Evolutionary conservation across 768 basidiomycete genomes (phyloP).

Genomic region (Boletus rufocinnamomeus): DNA sequence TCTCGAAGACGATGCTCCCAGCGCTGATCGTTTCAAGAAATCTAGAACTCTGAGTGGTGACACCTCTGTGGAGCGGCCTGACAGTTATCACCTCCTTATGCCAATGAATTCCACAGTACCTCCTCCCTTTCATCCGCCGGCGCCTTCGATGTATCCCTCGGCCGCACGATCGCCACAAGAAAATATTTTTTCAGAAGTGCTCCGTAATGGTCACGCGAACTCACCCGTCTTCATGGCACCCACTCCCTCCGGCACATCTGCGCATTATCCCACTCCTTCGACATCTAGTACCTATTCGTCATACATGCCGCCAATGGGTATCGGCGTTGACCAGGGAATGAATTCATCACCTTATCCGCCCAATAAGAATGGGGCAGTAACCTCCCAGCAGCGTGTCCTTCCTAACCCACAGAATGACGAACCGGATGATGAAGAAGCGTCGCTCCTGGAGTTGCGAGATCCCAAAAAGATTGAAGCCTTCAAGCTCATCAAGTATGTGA

Average conservation of each 20-base stretch:
- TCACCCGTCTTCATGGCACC: slow-evolving; percentile 66
- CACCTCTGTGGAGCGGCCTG: slow-evolving; percentile 42
- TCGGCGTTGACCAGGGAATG: slow-evolving; percentile 57
- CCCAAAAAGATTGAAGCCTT: slow-evolving; percentile 78
- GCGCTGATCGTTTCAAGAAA: slow-evolving; percentile 49
- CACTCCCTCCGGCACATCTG: slow-evolving; percentile 41
- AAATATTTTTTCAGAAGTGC: slow-evolving; percentile 61
- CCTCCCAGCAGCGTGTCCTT: slow-evolving; percentile 29
- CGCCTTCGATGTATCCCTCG: slow-evolving; percentile 47
- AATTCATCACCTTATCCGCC: slow-evolving; percentile 52
- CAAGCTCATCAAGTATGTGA: slow-evolving; percentile 73
- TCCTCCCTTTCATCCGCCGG: slow-evolving; percentile 32
- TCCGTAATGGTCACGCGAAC: slow-evolving; percentile 48
- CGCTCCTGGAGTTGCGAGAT: slow-evolving; percentile 43
- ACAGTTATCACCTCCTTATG: slow-evolving; percentile 57
- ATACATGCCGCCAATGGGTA: slow-evolving; percentile 59
- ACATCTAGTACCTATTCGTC: slow-evolving; percentile 35
- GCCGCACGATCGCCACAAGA: slow-evolving; percentile 47
- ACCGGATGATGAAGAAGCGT: slow-evolving; percentile 54
- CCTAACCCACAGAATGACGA: slow-evolving; percentile 39
- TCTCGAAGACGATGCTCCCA: slow-evolving; percentile 33
- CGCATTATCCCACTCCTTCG: slow-evolving; percentile 46
- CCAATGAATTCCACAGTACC: slow-evolving; percentile 49
- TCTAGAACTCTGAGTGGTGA: slow-evolving; percentile 43
- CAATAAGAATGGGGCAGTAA: slow-evolving; percentile 29